Conservation (phyloP, 225 moss, liverwort and hornwort genomes). For the Straminergon stramineum region DNA sequence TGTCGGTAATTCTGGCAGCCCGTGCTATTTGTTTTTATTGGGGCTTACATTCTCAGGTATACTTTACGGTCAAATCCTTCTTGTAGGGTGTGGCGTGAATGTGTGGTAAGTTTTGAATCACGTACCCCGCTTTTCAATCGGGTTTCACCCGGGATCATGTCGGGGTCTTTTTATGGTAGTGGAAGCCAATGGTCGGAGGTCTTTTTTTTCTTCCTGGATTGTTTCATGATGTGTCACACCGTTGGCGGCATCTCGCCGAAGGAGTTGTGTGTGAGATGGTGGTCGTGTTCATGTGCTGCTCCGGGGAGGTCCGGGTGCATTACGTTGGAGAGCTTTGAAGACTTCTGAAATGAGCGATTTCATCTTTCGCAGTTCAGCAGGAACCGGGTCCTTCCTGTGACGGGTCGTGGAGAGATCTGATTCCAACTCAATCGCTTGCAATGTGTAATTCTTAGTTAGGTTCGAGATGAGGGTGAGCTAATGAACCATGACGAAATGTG, state of each 20-base stretch:
- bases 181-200: not conserved
- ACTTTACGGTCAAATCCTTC: not conserved
- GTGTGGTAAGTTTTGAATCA: not conserved
- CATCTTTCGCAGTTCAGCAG: not conserved
- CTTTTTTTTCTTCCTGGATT: not conserved
- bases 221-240: not conserved
- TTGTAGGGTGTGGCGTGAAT: not conserved
- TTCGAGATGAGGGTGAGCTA: not conserved
- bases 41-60: slow-evolving; percentile 25
- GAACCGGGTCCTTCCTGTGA: not conserved
- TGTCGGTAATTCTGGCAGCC: slow-evolving; percentile 26
- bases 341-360: not conserved
- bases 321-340: no score
- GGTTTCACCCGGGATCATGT: not conserved
- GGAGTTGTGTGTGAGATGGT: not conserved
- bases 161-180: not conserved
- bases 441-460: not conserved
- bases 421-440: not conserved
- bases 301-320: not conserved
- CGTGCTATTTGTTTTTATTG: slow-evolving; percentile 17
- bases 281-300: not conserved
- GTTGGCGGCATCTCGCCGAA: not conserved
- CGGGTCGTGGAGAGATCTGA: not conserved
- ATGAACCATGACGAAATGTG: not conserved
- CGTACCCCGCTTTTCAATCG: not conserved